Evolutionary conservation across 176 grass and related monocot species (phyloP), one percentile per base, ranked within the genome.

Genomic region (Bonia amplexicaulis): DNA sequence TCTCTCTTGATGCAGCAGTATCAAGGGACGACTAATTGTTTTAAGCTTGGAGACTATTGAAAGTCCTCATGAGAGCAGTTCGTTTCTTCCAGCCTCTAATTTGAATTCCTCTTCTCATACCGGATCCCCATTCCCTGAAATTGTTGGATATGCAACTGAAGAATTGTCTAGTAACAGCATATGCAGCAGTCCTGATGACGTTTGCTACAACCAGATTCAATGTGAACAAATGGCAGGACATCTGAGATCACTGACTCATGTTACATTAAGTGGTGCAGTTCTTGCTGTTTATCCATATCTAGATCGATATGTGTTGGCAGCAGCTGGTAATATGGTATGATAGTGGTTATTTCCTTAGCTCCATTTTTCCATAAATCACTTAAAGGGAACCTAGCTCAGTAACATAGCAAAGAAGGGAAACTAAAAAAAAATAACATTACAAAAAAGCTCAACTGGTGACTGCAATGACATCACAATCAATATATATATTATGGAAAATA

Each of bases 291-390:
- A 91, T 73, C 71, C 96, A 49, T 96, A 92, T 91, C 88, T 95
- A 29, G 89, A 99, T 79, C 88, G 85, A 58, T 94, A 94, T 96
- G 76, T 99, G 48, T 85, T 99, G 90, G 96, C 96, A 83, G 90
- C 96, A 88, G 91, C 96, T 81, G 96, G 96, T 89, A 94, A 92
- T 85, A 75, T 72, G 88, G 96, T 99, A 92, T 89, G 87, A 53
- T 83, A 66, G 72, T 82, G 52, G 54, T 80, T 62, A 45, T 89
- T 67, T 74, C 39, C 20, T 86, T 83, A 35, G 52, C 63, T 91
- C 52, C 58, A 66, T 45, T 63, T 68, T 44, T 4, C 73, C 23
- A 77, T 47, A 80, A 71, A 33, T 66, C 48, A 55, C 26, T 86
- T 86, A 22, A 55, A 55, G 53, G 61, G 87, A 69, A 19, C 12